These are phyloP conservation scores for Aspergillus intermedius DNA, from an alignment of 2,329 filamentous ascomycete genomes.

Conservation along the genomic window DNA sequence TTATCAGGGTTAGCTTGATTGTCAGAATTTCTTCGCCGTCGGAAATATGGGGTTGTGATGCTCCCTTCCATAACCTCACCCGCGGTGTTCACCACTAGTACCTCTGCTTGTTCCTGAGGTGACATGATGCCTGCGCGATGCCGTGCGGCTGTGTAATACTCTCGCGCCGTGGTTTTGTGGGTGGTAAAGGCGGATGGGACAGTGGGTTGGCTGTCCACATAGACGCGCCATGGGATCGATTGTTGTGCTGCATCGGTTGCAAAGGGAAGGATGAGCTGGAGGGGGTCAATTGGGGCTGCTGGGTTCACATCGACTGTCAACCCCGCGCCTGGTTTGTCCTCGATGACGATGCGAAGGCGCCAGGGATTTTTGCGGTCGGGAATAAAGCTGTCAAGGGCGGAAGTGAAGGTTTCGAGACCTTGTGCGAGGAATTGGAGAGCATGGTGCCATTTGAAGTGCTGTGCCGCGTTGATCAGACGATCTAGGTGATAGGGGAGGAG, in stretches of 20 bases:
- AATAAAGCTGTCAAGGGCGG: slow-evolving; percentile 19
- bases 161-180: slow-evolving; percentile 75
- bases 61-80: slow-evolving; percentile 78
- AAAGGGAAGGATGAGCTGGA: slow-evolving; percentile 22
- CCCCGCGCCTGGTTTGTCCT: slow-evolving; percentile 17
- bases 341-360: slow-evolving; percentile 32
- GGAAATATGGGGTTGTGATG: slow-evolving; percentile 74
- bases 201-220: slow-evolving; percentile 49
- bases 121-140: slow-evolving; percentile 50
- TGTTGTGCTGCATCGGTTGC: slow-evolving; percentile 2
- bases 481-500: slow-evolving; percentile 74
- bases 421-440: slow-evolving; percentile 24
- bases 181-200: slow-evolving; percentile 61
- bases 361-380: slow-evolving; percentile 28
- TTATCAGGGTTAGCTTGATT: neutral
- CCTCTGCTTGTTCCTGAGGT: slow-evolving; percentile 52
- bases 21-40: slow-evolving; percentile 23
- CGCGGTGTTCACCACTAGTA: slow-evolving; percentile 63
- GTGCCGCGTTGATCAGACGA: slow-evolving; percentile 59
- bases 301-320: slow-evolving; percentile 28
- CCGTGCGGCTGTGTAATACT: slow-evolving; percentile 65
- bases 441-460: slow-evolving; percentile 43
- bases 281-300: slow-evolving; percentile 18
- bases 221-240: slow-evolving; percentile 40
- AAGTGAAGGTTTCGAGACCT: slow-evolving; percentile 22